Evolutionary conservation across 129 eudicot genomes (phyloP).

Genomic region (Saussurea involucrata): DNA sequence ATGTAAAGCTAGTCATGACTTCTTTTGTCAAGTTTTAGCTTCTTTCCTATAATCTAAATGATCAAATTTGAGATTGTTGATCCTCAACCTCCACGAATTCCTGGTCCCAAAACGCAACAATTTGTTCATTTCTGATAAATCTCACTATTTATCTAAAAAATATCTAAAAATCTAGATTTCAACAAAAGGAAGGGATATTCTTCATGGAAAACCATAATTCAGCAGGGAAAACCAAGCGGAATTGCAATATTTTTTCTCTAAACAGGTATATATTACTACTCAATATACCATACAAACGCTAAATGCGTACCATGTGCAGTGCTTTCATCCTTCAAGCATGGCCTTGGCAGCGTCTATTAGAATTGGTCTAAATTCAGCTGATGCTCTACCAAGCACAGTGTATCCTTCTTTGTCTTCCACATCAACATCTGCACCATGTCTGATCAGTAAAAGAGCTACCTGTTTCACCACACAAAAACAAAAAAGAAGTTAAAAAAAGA

Average conservation of each 20-base stretch:
- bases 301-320: neutral
- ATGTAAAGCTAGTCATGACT: neutral
- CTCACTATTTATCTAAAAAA: neutral
- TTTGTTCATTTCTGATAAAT: neutral
- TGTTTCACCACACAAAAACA: conserved; percentile 28
- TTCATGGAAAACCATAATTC: conserved; percentile 1
- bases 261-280: neutral
- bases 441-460: conserved; percentile 80
- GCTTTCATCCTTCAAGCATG: conserved; percentile 76
- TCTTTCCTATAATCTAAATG: neutral
- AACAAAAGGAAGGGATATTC: neutral
- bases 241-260: neutral
- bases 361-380: conserved; percentile 52
- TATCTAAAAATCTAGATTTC: neutral
- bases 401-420: conserved; percentile 90
- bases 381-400: conserved; percentile 90
- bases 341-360: conserved; percentile 81
- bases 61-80: neutral
- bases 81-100: neutral
- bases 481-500: neutral
- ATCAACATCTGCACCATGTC: conserved; percentile 97
- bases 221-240: neutral
- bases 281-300: neutral
- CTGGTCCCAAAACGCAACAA: neutral
- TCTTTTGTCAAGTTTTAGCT: neutral